These are phyloP conservation scores for Ustilago sp. DNA, from an alignment of 1,284 basidiomycete genomes.

Conservation along the genomic window DNA sequence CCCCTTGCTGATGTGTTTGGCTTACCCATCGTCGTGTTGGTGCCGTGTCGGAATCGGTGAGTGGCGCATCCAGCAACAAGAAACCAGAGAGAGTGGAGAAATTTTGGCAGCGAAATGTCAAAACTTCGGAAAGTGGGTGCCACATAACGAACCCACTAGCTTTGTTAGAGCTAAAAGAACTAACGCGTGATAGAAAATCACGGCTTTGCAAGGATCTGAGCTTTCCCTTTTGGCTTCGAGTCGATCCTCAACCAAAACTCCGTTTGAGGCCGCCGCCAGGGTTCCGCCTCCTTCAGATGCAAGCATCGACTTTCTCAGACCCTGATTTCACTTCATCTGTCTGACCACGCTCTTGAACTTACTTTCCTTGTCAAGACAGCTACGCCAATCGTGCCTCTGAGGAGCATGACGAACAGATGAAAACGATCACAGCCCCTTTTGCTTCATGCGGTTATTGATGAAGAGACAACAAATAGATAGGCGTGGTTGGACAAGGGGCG, in stretches of 20 bases:
- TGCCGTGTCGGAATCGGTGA: not conserved
- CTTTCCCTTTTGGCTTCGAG: not conserved
- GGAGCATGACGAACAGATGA: not conserved
- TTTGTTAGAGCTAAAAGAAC: not conserved
- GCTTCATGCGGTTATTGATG: not conserved
- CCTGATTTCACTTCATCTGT: not conserved
- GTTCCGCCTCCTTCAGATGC: not conserved
- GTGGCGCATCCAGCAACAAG: slow-evolving; percentile 9
- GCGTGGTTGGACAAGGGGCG: not conserved
- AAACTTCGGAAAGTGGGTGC: not conserved
- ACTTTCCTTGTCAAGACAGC: not conserved
- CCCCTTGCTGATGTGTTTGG: slow-evolving; percentile 29
- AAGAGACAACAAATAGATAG: not conserved
- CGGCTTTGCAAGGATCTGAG: slow-evolving; percentile 35
- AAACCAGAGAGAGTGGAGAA: slow-evolving; percentile 27
- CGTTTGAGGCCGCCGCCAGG: slow-evolving; percentile 36
- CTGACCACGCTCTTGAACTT: not conserved
- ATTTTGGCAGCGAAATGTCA: slow-evolving; percentile 7
- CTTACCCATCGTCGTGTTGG: slow-evolving; percentile 26
- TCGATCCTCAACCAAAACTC: slow-evolving; percentile 16
- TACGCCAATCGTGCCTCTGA: not conserved
- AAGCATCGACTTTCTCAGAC: not conserved
- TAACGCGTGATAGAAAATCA: not conserved
- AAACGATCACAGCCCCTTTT: not conserved
- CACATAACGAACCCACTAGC: not conserved